Base-by-base conservation (phyloP, 495 filamentous ascomycete genomes). In the Aspergillus egyptiacus region DNA sequence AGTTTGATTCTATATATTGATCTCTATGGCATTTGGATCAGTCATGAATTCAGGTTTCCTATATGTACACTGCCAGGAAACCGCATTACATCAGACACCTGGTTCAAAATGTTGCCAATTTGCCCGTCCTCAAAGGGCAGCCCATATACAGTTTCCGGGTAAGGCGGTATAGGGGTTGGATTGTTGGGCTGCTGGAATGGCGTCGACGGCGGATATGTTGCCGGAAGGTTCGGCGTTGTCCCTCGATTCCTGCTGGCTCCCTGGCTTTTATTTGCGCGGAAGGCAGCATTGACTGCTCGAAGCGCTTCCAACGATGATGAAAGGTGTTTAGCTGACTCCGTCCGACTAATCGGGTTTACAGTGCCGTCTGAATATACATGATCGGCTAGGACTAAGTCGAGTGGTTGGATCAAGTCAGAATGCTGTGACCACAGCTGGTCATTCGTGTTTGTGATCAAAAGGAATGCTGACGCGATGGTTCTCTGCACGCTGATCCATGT, bases 401-500 rank as follows among this genome's bases (percentile, higher is more conserved):
- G 58, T 19, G 61, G 59, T 23, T 66, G 62, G 17, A 74, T 61
- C 22, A 75, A 59, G n/a, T 53, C 54, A 62, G 62, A 68, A 2
- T 61, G 70, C 42, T 59, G 66, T 0, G 60, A 49, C 28, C 62
- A 58, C 1, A 55, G 46, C 38, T 58, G 57, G 38, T 65, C 57
- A 50, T 73, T 65, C 9, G 71, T 69, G 46, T 72, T 65, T 7
- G 69, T 60, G 34, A 71, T 62, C 2, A 76, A 56, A 32, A 76
- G 53, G 46, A 76, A 74, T 0, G 73, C 73, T 19, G 67, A 72
- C 1, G 69, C 70, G 42, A 76, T 69, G 2, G 67, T 68, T 37
- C 73, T 62, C 55, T 76, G 73, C 28, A 72, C 48, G 50, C 68
- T 74, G 49, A 73, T 67, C 72, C 72, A 76, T 13, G 69, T 70